Percentiles rank a stretch among this genome's conserved stretches.
Evolutionary conservation across 495 filamentous ascomycete genomes (phyloP).

Genomic region (Penicillium manginii): DNA sequence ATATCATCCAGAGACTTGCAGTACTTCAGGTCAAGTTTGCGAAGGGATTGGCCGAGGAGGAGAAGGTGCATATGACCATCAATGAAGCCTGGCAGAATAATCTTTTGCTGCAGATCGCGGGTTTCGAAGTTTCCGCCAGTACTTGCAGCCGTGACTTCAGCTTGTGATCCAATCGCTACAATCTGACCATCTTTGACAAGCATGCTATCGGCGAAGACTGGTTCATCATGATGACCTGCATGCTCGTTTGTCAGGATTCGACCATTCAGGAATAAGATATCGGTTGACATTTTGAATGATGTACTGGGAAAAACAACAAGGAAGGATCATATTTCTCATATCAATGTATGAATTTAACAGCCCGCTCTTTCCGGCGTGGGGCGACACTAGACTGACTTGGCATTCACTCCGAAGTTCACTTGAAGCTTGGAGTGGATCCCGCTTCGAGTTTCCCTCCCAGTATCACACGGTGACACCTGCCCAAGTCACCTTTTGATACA

Average conservation of each 20-base stretch:
- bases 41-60: constrained; percentile 48
- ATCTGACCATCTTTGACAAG: constrained; percentile 30
- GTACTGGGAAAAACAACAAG: not conserved
- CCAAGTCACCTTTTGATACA: not conserved
- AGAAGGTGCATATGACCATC: constrained; percentile 68
- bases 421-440: constrained; percentile 7
- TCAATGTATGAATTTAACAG: not conserved
- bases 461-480: not conserved
- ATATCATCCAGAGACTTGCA: constrained; percentile 59
- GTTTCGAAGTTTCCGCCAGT: not conserved
- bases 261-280: constrained; percentile 34
- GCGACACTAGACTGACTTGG: not conserved
- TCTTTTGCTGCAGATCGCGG: not conserved
- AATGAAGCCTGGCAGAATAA: constrained; percentile 28
- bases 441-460: constrained; percentile 9
- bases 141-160: constrained; percentile 35
- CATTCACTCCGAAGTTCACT: not conserved
- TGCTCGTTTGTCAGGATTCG: constrained; percentile 39
- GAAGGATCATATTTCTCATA: not conserved
- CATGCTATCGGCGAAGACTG: constrained; percentile 33
- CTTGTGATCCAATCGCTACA: not conserved
- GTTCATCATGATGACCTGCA: constrained; percentile 23
- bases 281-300: not conserved
- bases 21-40: constrained; percentile 54
- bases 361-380: not conserved